Conservation (phyloP, 345 rosid species). For the Viola odorata region DNA sequence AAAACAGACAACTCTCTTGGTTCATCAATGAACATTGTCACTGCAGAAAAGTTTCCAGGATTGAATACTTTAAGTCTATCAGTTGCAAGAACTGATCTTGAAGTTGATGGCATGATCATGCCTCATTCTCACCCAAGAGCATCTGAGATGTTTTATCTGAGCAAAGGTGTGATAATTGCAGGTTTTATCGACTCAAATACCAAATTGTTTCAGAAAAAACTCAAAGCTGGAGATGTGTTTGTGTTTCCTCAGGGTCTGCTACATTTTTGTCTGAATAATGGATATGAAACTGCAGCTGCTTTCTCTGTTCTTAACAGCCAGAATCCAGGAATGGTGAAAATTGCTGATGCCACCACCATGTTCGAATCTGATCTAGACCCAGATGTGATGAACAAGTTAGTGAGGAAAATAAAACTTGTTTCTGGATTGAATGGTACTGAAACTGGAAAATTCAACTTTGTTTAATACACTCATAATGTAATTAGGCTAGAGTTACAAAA, state of each 20-base stretch:
- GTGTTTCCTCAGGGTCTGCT: conserved; percentile 66
- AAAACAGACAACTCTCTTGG: conserved; percentile 47
- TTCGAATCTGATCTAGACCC: conserved; percentile 13
- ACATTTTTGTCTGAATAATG: conserved; percentile 54
- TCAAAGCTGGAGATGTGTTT: conserved; percentile 59
- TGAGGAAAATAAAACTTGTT: conserved; percentile 25
- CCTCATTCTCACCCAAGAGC: conserved; percentile 82
- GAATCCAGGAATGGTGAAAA: conserved; percentile 65
- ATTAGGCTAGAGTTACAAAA: too few species aligned
- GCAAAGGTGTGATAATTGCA: conserved; percentile 46
- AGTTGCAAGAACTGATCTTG: conserved; percentile 62
- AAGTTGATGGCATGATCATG: conserved; percentile 43
- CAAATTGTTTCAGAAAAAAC: conserved; percentile 38
- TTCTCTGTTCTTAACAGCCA: conserved; percentile 70
- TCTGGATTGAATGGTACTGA: conserved; percentile 8
- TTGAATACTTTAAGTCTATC: conserved; percentile 83
- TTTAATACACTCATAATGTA: too few species aligned
- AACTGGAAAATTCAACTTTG: neutral
- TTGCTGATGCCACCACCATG: conserved; percentile 26
- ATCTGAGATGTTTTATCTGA: conserved; percentile 55
- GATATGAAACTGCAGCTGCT: conserved; percentile 40
- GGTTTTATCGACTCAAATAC: conserved; percentile 64
- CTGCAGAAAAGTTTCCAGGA: conserved; percentile 70
- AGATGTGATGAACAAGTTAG: conserved; percentile 19
- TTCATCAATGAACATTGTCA: conserved; percentile 40